Base-by-base conservation (phyloP, 1,139 yeast genomes). In the Blastobotrys niveus region DNA sequence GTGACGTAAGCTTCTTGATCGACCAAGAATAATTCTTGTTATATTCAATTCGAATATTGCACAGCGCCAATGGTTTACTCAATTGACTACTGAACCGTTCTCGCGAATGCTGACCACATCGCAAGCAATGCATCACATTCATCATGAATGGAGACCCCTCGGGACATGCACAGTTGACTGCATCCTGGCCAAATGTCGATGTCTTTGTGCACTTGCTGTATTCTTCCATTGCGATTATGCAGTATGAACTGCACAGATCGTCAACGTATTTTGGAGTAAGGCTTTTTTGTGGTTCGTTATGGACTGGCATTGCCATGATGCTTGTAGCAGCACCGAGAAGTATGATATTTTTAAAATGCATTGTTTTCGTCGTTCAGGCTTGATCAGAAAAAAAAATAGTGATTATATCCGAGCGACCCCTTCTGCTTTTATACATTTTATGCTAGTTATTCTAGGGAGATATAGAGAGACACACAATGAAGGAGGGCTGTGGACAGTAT, bases 161-260 rank as follows among this genome's bases (percentile, higher is more conserved):
- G 12, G 8, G 5, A 26, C 39, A 36, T 10, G 26, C n/a, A 25
- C 39, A 36, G 3, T 3, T 20, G 5, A 7, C 15, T 7, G 24
- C 26, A 6, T n/a, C n/a, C n/a, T n/a, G n/a, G n/a, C 18, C 34
- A 12, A 4, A 30, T 30, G n/a, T n/a, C n/a, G n/a, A n/a, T n/a
- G 15, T 34, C 26, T 34, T 34, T 3, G 18, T 6, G 10, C 39
- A 36, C 31, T 36, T 24, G 15, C 32, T 24, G 20, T 36, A 36
- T 25, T 24, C 39, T 6, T 15, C 39, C 24, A 36, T 25, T 12
- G 39, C 22, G n/a, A 10, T n/a, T 15, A 25, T 15, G 22, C 39
- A 36, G 5, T 36, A 26, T 3, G 20, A 14, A 25, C 26, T 21
- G 22, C 39, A 36, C 27, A 34, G n/a, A 34, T 34, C 38, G 17